Evolutionary conservation across 139 green algal species (phyloP), one percentile per base, ranked within the genome.

Genomic region (Tetradesmus lagerheimii): DNA sequence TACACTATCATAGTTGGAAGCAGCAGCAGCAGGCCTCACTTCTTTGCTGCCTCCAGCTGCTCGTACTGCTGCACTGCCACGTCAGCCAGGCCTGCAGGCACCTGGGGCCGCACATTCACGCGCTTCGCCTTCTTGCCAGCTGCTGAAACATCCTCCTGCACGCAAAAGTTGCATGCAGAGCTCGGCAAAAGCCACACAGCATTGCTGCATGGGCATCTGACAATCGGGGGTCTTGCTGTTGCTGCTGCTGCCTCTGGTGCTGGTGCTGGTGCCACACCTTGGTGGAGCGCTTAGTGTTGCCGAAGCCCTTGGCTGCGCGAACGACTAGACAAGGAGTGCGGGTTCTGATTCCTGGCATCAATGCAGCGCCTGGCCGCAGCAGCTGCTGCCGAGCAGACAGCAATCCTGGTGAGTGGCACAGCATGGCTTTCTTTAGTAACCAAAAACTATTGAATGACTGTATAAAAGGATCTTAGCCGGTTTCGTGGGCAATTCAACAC

Each of bases 221-320:
- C 20, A 31, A 11, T 31, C 62, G 31, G 38, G 80, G 71, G 16
- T 8, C 6, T 9, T 50, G 43, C 43, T 66, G 79, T 20, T 37
- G 43, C 39, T n/a, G 45, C 50, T 86, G 66, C 57, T 71, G 62
- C 38, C 41, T 43, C 71, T 34, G n/a, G 15, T 34, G 31, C 80
- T 3, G 53, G 67, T 45, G 75, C 87, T 25, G 81, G 34, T 12
- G 67, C n/a, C 23, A 23, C 27, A 43, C 50, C 38, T 77, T 84
- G 45, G 27, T 53, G 34, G 50, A 45, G 29, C 50, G 86, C 80
- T 92, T 92, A 8, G 38, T 37, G 35, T 86, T 86, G n/a, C 90
- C 90, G 39, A 92, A 92, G 53, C 90, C 90, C 64, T 91, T 93
- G 6, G 86, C 86, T 23, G 90, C 90, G 11, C 75, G 80, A 2